A percentile compares a stretch with the other conserved stretches of the same genome.
Evolutionary conservation across 352 stramenopile genomes (phyloP).

Genomic region (Phytopythium chamaehyphon): DNA sequence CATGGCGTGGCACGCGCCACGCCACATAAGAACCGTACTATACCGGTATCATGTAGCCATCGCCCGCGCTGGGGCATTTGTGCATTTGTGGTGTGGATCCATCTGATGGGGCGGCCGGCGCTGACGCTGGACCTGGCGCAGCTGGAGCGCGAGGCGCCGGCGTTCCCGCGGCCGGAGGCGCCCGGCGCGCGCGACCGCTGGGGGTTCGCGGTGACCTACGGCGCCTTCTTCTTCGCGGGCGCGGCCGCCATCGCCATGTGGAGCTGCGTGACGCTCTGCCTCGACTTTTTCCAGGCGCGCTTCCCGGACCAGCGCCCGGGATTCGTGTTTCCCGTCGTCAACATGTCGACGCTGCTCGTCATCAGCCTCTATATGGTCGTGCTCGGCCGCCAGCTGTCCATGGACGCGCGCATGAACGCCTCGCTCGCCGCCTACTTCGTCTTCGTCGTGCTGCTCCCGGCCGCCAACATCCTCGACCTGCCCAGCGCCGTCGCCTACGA

Average conservation of each 20-base stretch:
- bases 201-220: conserved; percentile 64
- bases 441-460: conserved; percentile 53
- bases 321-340: conserved; percentile 81
- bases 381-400: conserved; percentile 51
- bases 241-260: conserved; percentile 72
- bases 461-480: conserved; percentile 56
- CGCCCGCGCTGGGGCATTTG: too few species aligned
- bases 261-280: conserved; percentile 70
- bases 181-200: conserved; percentile 22
- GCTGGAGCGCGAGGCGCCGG: conserved; percentile 8
- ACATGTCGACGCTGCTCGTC: conserved; percentile 79
- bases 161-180: conserved; percentile 7
- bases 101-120: background rate
- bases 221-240: conserved; percentile 71
- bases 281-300: conserved; percentile 63
- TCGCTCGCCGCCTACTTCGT: conserved; percentile 47
- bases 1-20: too few species aligned
- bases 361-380: conserved; percentile 83
- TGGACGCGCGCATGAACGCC: conserved; percentile 52
- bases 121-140: conserved; percentile 8
- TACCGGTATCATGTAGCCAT: too few species aligned
- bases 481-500: conserved; percentile 41
- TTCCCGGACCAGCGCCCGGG: conserved; percentile 63
- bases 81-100: too few species aligned
- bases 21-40: too few species aligned